A percentile compares a stretch with the other conserved stretches of the same genome.
Evolutionary conservation across 495 filamentous ascomycete genomes (phyloP).

Genomic region (Pyronema domesticum): DNA sequence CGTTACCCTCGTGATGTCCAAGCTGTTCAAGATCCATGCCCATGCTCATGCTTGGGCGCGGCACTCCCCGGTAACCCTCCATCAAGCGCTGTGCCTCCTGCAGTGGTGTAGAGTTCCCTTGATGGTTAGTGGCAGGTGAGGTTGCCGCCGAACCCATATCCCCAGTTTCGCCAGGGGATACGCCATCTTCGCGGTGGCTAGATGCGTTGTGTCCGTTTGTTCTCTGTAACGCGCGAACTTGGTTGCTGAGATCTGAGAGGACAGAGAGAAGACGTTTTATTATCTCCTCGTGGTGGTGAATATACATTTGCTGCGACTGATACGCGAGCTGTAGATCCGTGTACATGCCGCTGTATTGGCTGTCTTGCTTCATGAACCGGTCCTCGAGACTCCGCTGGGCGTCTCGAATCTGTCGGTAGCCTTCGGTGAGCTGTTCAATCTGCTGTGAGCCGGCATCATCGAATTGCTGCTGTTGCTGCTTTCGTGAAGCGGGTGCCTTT

Average conservation of each 20-base stretch:
- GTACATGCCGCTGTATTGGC: background rate
- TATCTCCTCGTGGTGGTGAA: constrained; percentile 3
- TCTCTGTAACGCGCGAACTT: background rate
- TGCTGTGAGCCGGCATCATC: constrained; percentile 73
- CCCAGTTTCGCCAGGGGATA: constrained; percentile 14
- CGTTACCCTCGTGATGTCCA: background rate
- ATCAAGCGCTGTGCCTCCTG: constrained; percentile 82
- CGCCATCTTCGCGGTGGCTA: background rate
- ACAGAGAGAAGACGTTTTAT: constrained; percentile 1
- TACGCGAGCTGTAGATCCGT: background rate
- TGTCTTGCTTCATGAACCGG: constrained; percentile 24
- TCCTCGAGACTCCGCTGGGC: constrained; percentile 75
- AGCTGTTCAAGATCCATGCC: background rate
- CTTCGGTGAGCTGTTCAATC: constrained; percentile 36
- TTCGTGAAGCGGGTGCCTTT: constrained; percentile 85
- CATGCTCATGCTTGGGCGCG: constrained; percentile 3
- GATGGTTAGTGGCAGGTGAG: constrained; percentile 19
- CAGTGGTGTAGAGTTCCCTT: constrained; percentile 33
- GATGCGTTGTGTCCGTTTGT: background rate
- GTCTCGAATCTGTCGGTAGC: constrained; percentile 41
- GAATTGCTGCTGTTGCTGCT: constrained; percentile 42
- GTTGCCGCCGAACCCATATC: constrained; percentile 26
- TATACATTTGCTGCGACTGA: background rate
- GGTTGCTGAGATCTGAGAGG: background rate
- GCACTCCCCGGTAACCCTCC: constrained; percentile 43